These are phyloP conservation scores for Geosmithia morbida DNA, from an alignment of 2,329 filamentous ascomycete species.

Conservation along the genomic window DNA sequence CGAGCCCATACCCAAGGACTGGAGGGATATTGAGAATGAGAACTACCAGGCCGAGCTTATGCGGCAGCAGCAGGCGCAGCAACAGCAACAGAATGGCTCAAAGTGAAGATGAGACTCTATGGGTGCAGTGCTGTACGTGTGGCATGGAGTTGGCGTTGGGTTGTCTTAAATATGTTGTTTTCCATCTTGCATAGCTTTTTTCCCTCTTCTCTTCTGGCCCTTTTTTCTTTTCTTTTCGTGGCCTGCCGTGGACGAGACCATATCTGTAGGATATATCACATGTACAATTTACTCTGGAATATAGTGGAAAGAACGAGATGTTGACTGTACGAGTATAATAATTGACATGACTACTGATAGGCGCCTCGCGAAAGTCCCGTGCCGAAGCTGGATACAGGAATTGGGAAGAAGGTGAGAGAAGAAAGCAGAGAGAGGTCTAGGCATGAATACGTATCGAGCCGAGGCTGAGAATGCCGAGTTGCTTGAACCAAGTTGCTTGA, in stretches of 20 bases:
- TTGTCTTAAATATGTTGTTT: not conserved
- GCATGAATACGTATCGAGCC: no score
- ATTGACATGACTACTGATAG: no score
- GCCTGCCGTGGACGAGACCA: no score
- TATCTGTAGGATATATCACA: not conserved
- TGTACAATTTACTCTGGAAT: not conserved
- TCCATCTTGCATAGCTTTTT: not conserved
- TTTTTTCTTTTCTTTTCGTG: not conserved
- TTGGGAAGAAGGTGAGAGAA: no score
- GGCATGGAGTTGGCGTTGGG: not conserved
- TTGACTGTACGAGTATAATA: no score
- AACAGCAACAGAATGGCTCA: conserved; percentile 5
- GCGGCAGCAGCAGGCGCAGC: conserved; percentile 11
- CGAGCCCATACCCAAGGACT: conserved; percentile 45
- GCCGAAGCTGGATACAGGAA: no score
- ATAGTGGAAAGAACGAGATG: no score
- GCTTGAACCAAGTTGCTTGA: no score
- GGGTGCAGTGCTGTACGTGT: not conserved
- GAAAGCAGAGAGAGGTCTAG: no score
- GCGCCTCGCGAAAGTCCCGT: no score
- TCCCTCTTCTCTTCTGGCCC: not conserved
- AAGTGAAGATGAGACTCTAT: not conserved
- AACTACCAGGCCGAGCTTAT: conserved; percentile 25
- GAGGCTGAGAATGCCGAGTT: no score
- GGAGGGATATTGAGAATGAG: conserved; percentile 52